Conservation (phyloP, 257 asterid species). For the Thymus mandschuricus region DNA sequence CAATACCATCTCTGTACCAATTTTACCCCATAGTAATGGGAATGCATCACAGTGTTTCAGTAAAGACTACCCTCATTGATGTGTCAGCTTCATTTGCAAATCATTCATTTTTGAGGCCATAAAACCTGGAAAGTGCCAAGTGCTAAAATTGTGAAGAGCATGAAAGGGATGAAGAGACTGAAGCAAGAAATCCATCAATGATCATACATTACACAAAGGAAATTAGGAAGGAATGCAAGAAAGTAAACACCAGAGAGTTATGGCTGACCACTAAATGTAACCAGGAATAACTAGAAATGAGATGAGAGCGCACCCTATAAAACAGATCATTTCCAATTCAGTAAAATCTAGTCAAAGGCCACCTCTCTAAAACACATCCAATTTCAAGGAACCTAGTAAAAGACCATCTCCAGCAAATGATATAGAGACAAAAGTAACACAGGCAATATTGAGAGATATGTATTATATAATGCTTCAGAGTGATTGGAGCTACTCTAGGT, state of each 20-base stretch:
- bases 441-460: neutral
- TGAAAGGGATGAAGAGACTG: neutral
- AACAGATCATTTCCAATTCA: conserved; percentile 2
- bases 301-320: neutral
- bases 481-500: conserved; percentile 3
- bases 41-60: conserved; percentile 31
- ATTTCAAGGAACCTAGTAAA: conserved; percentile 14
- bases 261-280: neutral
- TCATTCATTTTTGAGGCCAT: conserved; percentile 40
- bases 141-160: conserved; percentile 24
- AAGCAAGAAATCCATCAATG: conserved; percentile 4
- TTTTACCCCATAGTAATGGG: conserved; percentile 43
- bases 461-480: neutral
- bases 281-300: conserved; percentile 22
- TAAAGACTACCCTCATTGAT: conserved; percentile 29
- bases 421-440: neutral
- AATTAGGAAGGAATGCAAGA: neutral
- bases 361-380: neutral
- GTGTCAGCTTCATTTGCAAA: conserved; percentile 28
- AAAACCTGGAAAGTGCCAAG: conserved; percentile 49
- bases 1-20: conserved; percentile 43
- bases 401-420: neutral
- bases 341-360: conserved; percentile 4
- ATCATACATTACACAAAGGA: conserved; percentile 3
- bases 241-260: conserved; percentile 13